Base-by-base conservation (phyloP, 768 basidiomycete species). In the Auricularia cornea region DNA sequence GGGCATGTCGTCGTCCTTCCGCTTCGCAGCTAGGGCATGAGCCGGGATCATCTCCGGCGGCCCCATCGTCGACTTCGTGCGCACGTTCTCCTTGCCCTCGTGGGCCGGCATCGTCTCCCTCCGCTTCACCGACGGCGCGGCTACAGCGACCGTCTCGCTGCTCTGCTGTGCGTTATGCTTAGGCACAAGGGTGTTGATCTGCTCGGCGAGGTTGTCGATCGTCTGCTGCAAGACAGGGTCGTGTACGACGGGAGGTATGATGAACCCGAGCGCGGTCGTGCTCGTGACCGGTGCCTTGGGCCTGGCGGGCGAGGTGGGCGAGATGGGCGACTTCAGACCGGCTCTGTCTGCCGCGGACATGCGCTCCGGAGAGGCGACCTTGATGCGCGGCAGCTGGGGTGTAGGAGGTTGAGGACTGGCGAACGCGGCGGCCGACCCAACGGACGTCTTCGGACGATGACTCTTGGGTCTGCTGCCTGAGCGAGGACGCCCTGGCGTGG, bases 161-260 rank as follows among this genome's bases (percentile, higher is more conserved):
- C 18, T 57, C 14, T 16, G 41, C 52, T 52, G 41, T n/a, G 57
- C 62, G 32, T 62, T 62, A 35, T 66, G 59, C 26, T n/a, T 52
- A 11, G 54, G 30, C 26, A 38, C 56, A 10, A 79, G 73, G 32
- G 77, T 67, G 67, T 82, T 82, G 60, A 81, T 76, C 63, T 79
- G 78, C 29, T 78, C 78, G 18, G 82, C 76, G 44, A 81, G 77
- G 26, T 80, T 78, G 44, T 79, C 78, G 62, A 80, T 76, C 10
- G 77, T 73, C 51, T 68, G 68, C 70, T 80, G 83, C 32, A 78
- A 67, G 38, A 77, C 76, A 30, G 73, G 72, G 51, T 81, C 77
- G 1, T 69, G 70, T 12, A 75, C 74, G 54, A 74, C 75, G 1
- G 82, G 82, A 1, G 81, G 78, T 6, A 74, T 73, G 33, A 82